Conservation (phyloP, 192 early-diverging fungal species). For the Linnemannia hyalina region DNA sequence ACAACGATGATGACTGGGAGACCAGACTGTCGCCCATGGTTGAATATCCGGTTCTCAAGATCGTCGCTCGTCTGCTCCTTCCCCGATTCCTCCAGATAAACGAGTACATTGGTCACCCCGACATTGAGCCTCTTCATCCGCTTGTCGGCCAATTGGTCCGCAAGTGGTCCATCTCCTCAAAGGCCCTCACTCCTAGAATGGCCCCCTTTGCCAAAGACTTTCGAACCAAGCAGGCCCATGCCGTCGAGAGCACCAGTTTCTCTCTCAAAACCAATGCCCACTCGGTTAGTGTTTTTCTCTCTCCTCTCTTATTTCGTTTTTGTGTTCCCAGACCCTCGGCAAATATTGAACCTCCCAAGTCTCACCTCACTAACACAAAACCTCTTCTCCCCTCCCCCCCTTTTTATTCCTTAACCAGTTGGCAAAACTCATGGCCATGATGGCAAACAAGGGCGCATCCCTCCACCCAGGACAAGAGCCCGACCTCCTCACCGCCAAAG, state of each 20-base stretch:
- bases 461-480: conserved; percentile 35
- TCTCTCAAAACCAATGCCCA: conserved; percentile 55
- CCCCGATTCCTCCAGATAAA: conserved; percentile 39
- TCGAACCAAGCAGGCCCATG: conserved; percentile 44
- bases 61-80: conserved; percentile 63
- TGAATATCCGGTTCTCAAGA: conserved; percentile 59
- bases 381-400: neutral
- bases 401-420: conserved; percentile 38
- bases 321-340: neutral
- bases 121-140: conserved; percentile 29
- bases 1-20: conserved; percentile 40
- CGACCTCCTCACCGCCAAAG: conserved; percentile 46
- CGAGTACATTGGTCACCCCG: conserved; percentile 46
- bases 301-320: neutral
- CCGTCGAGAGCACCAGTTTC: conserved; percentile 50
- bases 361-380: neutral
- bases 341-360: no score
- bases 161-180: conserved; percentile 42
- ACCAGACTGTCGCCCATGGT: conserved; percentile 60
- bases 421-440: conserved; percentile 69
- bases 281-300: conserved; percentile 26
- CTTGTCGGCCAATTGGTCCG: conserved; percentile 42
- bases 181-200: conserved; percentile 29
- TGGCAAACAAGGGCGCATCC: conserved; percentile 68
- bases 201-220: conserved; percentile 33